A percentile compares a stretch with the other conserved stretches of the same genome.
These are phyloP conservation scores for Eucalyptus cloeziana DNA, from an alignment of 345 rosid species.

Conservation along the genomic window DNA sequence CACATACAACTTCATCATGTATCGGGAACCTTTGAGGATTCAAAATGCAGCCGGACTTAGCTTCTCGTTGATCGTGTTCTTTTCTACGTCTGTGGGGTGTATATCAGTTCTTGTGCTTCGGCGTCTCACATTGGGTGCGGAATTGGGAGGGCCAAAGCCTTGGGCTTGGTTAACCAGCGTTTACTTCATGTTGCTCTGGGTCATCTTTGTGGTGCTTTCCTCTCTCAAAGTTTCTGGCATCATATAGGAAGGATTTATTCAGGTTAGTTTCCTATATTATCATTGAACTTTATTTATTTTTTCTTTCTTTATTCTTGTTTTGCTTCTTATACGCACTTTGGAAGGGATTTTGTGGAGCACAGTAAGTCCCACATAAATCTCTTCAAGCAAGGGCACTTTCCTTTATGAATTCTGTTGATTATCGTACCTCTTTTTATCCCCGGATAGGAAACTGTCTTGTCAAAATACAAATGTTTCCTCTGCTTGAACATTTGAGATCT, in stretches of 20 bases:
- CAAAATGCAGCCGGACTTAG: slow-evolving; percentile 67
- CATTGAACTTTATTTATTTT: not conserved
- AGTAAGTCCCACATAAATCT: no score
- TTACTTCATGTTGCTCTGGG: not conserved
- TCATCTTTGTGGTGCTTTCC: slow-evolving; percentile 14
- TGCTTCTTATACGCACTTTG: not conserved
- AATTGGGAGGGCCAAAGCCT: slow-evolving; percentile 76
- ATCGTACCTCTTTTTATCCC: no score
- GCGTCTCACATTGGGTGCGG: slow-evolving; percentile 71
- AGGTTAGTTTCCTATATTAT: not conserved
- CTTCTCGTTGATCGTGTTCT: slow-evolving; percentile 78
- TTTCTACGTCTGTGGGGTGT: slow-evolving; percentile 66
- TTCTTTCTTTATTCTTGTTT: not conserved
- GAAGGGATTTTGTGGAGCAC: not conserved
- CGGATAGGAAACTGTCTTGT: no score
- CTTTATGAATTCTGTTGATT: no score
- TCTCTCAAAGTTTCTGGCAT: slow-evolving; percentile 57
- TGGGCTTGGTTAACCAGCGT: slow-evolving; percentile 77
- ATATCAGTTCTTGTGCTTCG: slow-evolving; percentile 67
- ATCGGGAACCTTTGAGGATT: slow-evolving; percentile 54
- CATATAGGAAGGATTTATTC: slow-evolving; percentile 19
- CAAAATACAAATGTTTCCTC: no score
- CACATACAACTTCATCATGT: slow-evolving; percentile 58
- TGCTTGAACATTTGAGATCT: no score
- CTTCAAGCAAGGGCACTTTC: no score